Evolutionary conservation across 139 green algal genomes (phyloP).

Genomic region (Coelastrella sp.): DNA sequence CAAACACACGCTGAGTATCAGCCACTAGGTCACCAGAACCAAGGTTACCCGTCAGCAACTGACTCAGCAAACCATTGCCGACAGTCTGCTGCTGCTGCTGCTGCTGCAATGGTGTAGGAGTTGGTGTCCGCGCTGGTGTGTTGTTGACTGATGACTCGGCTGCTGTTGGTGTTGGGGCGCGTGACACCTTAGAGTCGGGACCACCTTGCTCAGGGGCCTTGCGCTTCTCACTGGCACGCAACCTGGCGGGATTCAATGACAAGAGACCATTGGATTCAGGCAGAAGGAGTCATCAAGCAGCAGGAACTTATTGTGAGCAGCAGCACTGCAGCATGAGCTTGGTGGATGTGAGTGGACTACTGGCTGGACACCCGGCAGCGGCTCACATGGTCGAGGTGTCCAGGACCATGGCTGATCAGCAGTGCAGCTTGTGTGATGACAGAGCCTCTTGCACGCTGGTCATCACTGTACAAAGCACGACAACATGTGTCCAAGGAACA

Average conservation of each 20-base stretch:
- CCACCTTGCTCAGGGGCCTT: constrained; percentile 31
- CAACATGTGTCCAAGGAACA: no score
- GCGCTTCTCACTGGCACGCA: constrained; percentile 12
- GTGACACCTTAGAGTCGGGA: neutral
- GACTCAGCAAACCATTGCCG: neutral
- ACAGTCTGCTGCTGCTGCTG: constrained; percentile 17
- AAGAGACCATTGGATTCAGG: neutral
- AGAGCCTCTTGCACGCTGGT: neutral
- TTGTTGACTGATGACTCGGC: constrained; percentile 11
- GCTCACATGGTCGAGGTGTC: no score
- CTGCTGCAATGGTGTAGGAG: constrained; percentile 10
- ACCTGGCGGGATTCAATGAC: neutral
- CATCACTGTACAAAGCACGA: no score
- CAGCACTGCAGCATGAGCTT: neutral
- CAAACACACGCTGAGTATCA: constrained; percentile 29
- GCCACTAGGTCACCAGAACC: neutral
- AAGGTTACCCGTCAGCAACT: neutral
- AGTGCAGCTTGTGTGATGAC: neutral
- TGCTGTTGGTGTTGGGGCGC: neutral
- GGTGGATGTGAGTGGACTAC: no score
- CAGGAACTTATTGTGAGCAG: neutral
- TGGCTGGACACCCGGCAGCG: no score
- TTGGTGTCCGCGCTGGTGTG: constrained; percentile 34
- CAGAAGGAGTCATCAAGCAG: neutral
- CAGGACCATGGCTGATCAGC: neutral